Conservation (phyloP, 106 monocot genomes). For the Dactylorhiza incarnata region DNA sequence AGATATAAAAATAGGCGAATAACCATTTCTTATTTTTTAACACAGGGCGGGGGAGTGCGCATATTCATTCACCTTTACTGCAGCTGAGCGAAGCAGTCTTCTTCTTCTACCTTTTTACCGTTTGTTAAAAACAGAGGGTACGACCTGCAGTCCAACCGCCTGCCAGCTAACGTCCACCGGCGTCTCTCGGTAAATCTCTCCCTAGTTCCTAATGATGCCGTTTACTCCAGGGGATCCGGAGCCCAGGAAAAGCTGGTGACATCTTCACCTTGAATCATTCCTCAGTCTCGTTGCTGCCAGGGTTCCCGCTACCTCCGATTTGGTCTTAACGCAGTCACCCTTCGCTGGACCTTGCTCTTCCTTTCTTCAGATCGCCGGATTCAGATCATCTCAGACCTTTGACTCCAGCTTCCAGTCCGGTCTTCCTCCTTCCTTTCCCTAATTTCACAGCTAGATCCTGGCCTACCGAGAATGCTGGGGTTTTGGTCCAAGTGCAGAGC, state of each 20-base stretch:
- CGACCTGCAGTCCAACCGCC: too few species aligned
- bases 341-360: neutral
- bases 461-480: slow-evolving; percentile 22
- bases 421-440: neutral
- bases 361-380: neutral
- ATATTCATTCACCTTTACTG: too few species aligned
- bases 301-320: neutral
- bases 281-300: neutral
- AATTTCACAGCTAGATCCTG: neutral
- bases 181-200: neutral
- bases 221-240: neutral
- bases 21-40: too few species aligned
- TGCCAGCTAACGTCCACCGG: neutral
- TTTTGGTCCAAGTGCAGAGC: slow-evolving; percentile 36
- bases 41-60: too few species aligned
- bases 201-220: neutral
- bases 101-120: too few species aligned
- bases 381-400: neutral
- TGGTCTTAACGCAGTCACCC: neutral
- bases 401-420: neutral
- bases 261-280: neutral
- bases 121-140: too few species aligned
- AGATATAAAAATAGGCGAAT: too few species aligned
- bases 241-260: neutral
- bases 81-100: too few species aligned